phyloP scores from a whole-genome alignment of 371 early-diverging fungal genomes.

The Apophysomyces trapeziformis region DNA sequence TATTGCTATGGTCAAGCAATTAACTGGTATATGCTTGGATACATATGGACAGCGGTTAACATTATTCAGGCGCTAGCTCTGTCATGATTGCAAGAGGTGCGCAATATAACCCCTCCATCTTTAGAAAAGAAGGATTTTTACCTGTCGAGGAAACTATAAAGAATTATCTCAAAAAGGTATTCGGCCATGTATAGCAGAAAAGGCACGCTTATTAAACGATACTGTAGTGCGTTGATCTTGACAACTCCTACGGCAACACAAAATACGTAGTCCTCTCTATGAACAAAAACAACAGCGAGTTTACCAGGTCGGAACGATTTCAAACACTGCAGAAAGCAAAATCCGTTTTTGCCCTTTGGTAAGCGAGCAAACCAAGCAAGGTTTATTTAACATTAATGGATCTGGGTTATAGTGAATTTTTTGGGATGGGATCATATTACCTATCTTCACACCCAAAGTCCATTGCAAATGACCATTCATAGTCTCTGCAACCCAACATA shows the following conservation, averaged over 20 bases:
- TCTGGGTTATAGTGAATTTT: conserved; percentile 32
- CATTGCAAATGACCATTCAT: too few species aligned
- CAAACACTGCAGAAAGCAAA: conserved; percentile 55
- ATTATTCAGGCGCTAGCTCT: conserved; percentile 54
- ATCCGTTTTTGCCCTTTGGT: conserved; percentile 53
- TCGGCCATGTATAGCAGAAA: not conserved
- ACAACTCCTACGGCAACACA: conserved; percentile 80
- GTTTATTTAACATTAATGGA: not conserved
- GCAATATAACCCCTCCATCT: conserved; percentile 82
- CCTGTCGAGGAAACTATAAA: conserved; percentile 59
- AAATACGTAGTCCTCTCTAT: conserved; percentile 91
- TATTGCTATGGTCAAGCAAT: conserved; percentile 58
- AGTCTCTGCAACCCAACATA: too few species aligned
- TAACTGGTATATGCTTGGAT: conserved; percentile 41
- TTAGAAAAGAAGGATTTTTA: conserved; percentile 68
- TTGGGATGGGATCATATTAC: conserved; percentile 46
- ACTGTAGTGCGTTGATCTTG: conserved; percentile 50
- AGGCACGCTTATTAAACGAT: not conserved
- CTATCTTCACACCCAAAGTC: not conserved
- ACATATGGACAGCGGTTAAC: not conserved
- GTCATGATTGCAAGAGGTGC: conserved; percentile 94
- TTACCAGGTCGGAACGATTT: conserved; percentile 54
- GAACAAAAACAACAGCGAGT: conserved; percentile 58
- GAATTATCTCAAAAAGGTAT: conserved; percentile 69
- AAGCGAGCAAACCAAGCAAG: conserved; percentile 5